phyloP scores from a whole-genome alignment of 1,284 basidiomycete genomes.

The Prillingera fragicola region DNA sequence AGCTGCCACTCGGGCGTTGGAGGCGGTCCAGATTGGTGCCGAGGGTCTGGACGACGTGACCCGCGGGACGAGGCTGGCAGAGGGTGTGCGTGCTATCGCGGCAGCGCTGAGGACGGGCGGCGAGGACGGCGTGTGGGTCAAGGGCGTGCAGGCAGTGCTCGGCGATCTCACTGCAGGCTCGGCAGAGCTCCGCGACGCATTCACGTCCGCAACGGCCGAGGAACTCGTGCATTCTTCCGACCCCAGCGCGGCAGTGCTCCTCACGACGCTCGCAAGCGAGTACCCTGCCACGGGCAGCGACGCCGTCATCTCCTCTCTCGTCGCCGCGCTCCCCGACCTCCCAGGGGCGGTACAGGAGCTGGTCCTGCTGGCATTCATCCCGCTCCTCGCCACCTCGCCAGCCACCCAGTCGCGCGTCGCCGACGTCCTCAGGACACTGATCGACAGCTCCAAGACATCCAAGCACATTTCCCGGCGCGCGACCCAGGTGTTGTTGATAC shows the following conservation, averaged over 20 bases:
- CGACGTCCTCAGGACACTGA: too few relatives aligned
- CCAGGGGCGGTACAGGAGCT: conserved; percentile 26
- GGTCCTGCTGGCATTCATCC: conserved; percentile 20
- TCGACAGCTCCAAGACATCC: too few relatives aligned
- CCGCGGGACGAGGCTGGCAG: conserved; percentile 6
- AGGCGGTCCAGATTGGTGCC: conserved; percentile 21
- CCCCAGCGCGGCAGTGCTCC: conserved; percentile 10
- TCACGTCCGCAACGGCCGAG: background rate
- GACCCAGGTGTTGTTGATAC: conserved; percentile 12
- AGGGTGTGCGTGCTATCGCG: conserved; percentile 9
- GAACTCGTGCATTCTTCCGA: background rate
- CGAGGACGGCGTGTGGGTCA: conserved; percentile 20
- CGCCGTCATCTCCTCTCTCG: conserved; percentile 1
- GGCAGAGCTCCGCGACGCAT: background rate
- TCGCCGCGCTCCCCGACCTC: background rate
- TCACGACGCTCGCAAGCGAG: conserved; percentile 17
- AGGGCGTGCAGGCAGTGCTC: conserved; percentile 15
- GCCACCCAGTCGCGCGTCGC: conserved; percentile 7
- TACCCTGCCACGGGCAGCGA: background rate
- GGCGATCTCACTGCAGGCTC: conserved; percentile 8
- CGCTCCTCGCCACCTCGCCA: conserved; percentile 5
- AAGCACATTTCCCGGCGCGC: conserved; percentile 18
- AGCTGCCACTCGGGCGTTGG: conserved; percentile 27
- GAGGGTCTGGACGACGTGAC: background rate
- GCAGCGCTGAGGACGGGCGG: conserved; percentile 5